Percentiles rank a stretch among this genome's conserved stretches.
phyloP scores from a whole-genome alignment of 2,329 filamentous ascomycete genomes.

The Pseudocercospora ulei region DNA sequence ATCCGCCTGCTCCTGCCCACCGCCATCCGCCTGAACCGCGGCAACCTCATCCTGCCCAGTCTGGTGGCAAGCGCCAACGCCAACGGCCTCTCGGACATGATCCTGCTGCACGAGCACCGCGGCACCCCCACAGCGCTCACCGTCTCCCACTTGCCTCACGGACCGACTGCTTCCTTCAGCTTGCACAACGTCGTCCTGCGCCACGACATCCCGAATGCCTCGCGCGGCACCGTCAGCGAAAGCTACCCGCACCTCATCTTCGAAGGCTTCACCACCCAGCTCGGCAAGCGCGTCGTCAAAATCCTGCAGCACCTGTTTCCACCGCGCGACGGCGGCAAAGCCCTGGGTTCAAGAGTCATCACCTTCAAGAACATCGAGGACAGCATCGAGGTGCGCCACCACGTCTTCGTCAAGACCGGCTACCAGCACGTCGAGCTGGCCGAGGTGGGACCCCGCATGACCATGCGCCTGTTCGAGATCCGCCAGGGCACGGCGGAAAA shows the following conservation, averaged over 20 bases:
- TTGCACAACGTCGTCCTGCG: constrained; percentile 87
- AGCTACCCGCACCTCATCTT: constrained; percentile 92
- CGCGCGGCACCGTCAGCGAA: constrained; percentile 80
- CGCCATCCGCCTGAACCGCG: constrained; percentile 77
- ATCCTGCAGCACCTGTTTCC: constrained; percentile 92
- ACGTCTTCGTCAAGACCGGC: constrained; percentile 87
- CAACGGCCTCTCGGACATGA: constrained; percentile 70
- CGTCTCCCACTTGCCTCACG: constrained; percentile 76
- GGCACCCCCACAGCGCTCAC: constrained; percentile 86
- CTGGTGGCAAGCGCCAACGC: constrained; percentile 72
- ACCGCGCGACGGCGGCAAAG: constrained; percentile 69
- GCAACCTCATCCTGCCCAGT: constrained; percentile 78
- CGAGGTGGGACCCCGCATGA: constrained; percentile 89
- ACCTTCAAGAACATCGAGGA: constrained; percentile 89
- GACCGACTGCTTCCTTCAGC: constrained; percentile 77
- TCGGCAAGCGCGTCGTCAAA: constrained; percentile 76
- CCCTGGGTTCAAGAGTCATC: constrained; percentile 78
- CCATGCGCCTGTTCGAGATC: constrained; percentile 93
- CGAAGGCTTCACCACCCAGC: constrained; percentile 73
- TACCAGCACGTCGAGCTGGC: constrained; percentile 81
- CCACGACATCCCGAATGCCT: constrained; percentile 81
- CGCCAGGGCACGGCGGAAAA: constrained; percentile 83
- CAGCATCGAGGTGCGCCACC: constrained; percentile 79
- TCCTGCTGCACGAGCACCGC: constrained; percentile 84
- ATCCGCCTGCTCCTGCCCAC: constrained; percentile 75